Base-by-base conservation (phyloP, 2,329 filamentous ascomycete genomes). In the Clonostachys chloroleuca region DNA sequence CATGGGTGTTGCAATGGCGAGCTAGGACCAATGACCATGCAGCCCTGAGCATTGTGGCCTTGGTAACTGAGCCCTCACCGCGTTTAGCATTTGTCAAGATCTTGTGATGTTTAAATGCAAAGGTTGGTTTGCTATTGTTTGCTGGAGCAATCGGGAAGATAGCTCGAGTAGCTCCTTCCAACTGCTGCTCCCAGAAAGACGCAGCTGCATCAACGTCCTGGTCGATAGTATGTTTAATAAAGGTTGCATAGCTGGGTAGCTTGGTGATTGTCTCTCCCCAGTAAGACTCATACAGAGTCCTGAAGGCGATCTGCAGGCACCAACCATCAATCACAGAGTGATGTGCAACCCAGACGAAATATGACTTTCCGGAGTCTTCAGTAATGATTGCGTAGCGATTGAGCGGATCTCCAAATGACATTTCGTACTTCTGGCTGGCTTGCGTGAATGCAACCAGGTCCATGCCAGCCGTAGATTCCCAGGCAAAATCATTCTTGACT, bases 151-250 rank as follows among this genome's bases (percentile, higher is more conserved):
- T n/a, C 3, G 36, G 51, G 43, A 49, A 49, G 34, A 17, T 35
- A 12, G 43, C 34, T 17, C 20, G 35, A 12, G 24, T 45, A 6
- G 43, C 43, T 2, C 34, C 43, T 4, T 17, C 14, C 12, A 45
- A 20, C 43, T 45, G 43, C 24, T n/a, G n/a, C 17, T n/a, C 37
- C 43, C 43, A 45, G 33, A 35, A 45, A 9, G 4, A 10, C 12
- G 12, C 14, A 13, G 39, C 45, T 20, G 24, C 13, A 24, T 47
- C 41, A 7, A 14, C 12, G 20, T 54, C 46, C 16, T 60, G 57
- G 35, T 69, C 60, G 48, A 63, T 59, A 7, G 73, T 60, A 47
- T 70, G 68, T 40, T 62, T 62, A 50, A 73, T 69, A 47, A 72
- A 73, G 33, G 65, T 57, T 42, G 66, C 69, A 56, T 72, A 73